phyloP scores from a whole-genome alignment of 2,329 filamentous ascomycete species.

The Onygenales sp. region DNA sequence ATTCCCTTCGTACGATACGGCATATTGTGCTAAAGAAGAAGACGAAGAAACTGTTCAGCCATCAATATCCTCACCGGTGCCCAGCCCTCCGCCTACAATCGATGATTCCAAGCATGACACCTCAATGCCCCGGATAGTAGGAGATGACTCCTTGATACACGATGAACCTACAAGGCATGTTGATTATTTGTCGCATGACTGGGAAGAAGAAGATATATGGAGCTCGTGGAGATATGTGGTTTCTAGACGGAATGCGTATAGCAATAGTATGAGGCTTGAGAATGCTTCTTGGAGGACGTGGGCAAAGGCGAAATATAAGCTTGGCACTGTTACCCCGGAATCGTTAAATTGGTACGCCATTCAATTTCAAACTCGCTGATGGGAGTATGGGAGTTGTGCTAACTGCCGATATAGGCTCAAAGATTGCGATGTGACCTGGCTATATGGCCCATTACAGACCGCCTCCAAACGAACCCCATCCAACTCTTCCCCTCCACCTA shows the following conservation, averaged over 20 bases:
- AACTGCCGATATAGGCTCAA: slow-evolving; percentile 61
- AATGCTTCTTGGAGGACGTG: slow-evolving; percentile 97
- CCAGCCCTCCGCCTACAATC: not conserved
- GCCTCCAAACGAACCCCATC: slow-evolving; percentile 47
- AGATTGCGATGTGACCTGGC: slow-evolving; percentile 93
- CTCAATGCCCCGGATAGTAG: not conserved
- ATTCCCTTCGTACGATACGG: slow-evolving; percentile 37
- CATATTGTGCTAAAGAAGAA: slow-evolving; percentile 13
- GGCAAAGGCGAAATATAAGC: slow-evolving; percentile 81
- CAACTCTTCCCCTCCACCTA: slow-evolving; percentile 41
- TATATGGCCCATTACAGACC: slow-evolving; percentile 85
- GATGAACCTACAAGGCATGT: slow-evolving; percentile 75
- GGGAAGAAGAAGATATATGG: slow-evolving; percentile 95
- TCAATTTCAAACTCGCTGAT: not conserved
- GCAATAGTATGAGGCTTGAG: slow-evolving; percentile 72
- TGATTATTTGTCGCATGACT: slow-evolving; percentile 90
- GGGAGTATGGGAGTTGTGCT: not conserved
- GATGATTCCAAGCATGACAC: not conserved
- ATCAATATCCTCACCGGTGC: slow-evolving; percentile 14
- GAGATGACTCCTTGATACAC: slow-evolving; percentile 70
- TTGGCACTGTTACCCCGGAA: slow-evolving; percentile 83
- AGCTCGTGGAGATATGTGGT: slow-evolving; percentile 92
- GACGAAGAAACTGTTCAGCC: slow-evolving; percentile 8
- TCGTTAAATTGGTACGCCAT: slow-evolving; percentile 74
- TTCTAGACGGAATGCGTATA: slow-evolving; percentile 66